A percentile compares a stretch with the other conserved stretches of the same genome.
Evolutionary conservation across 495 filamentous ascomycete species (phyloP).

Genomic region (Neurospora sp.): DNA sequence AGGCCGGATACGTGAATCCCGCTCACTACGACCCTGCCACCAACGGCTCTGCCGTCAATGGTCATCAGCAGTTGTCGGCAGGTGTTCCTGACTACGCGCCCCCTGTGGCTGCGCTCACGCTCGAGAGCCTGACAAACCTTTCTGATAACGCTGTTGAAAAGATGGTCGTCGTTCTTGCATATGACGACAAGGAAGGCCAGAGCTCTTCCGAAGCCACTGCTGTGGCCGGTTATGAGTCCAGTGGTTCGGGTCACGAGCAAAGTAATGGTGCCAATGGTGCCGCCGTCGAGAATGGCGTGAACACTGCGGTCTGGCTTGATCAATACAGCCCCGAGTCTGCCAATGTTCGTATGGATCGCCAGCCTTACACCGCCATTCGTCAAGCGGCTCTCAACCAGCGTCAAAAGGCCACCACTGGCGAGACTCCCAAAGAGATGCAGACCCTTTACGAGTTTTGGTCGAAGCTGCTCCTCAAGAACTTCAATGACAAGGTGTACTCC

Average conservation of each 20-base stretch:
- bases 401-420: constrained; percentile 33
- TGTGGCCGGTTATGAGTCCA: constrained; percentile 11
- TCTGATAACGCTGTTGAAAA: constrained; percentile 46
- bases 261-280: constrained; percentile 7
- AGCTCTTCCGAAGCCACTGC: constrained; percentile 5
- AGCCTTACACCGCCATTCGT: constrained; percentile 46
- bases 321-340: constrained; percentile 1
- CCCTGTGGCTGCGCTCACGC: constrained; percentile 32
- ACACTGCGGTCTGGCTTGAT: constrained; percentile 11
- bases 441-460: constrained; percentile 71
- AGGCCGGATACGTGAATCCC: constrained; percentile 25
- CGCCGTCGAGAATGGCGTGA: neutral
- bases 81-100: constrained; percentile 70
- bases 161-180: constrained; percentile 14
- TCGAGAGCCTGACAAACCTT: constrained; percentile 37
- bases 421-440: constrained; percentile 45
- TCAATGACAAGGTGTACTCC: constrained; percentile 69
- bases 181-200: constrained; percentile 8
- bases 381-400: constrained; percentile 49
- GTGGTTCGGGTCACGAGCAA: neutral
- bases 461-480: constrained; percentile 63
- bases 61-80: constrained; percentile 51
- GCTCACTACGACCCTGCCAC: constrained; percentile 22
- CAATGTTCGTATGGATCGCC: constrained; percentile 33
- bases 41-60: constrained; percentile 32